Base-by-base conservation (phyloP, 78 protist genomes). In the Isochrysis galbana region DNA sequence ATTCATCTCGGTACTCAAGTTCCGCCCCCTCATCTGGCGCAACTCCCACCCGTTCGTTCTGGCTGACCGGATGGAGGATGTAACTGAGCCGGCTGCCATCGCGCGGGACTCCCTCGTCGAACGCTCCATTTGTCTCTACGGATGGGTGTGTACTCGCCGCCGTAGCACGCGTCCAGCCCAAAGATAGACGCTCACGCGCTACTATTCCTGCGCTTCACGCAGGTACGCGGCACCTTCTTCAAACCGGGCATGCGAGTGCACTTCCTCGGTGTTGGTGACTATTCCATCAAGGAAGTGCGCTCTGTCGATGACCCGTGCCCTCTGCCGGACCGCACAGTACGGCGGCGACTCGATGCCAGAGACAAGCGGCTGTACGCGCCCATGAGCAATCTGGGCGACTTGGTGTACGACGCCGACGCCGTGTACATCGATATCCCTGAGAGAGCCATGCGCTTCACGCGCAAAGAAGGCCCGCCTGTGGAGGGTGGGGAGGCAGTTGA, bases 201-300 rank as follows among this genome's bases (percentile, higher is more conserved):
- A n/a, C n/a, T n/a, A n/a, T n/a, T n/a, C n/a, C n/a, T n/a, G n/a
- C n/a, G n/a, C n/a, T n/a, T n/a, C n/a, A n/a, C n/a, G n/a, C n/a
- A n/a, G n/a, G n/a, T n/a, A n/a, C 87, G 99, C 36, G 99, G 99
- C 51, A 95, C 97, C 70, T 91, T 96, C 89, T 80, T 84, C 55
- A 17, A 14, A 51, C 29, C 61, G 14, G 61, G 61, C 61, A 51
- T 51, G 61, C 61, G 61, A 72, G 97, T 98, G 39, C 99, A 99
- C 94, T 23, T 99, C 7, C 95, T 99, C n/a, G 99, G 99, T 34
- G 91, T 90, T 47, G 99, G 99, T 61, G 99, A 99, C 93, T 95
- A 93, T 44, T 0, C 48, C 47, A 93, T 98, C 95, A 89, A 42
- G n/a, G 83, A 90, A 10, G 83, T 97, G 23, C 67, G 92, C 14